Evolutionary conservation across 139 green algal genomes (phyloP), one percentile per base, ranked within the genome.

Genomic region (Desmodesmus armatus): DNA sequence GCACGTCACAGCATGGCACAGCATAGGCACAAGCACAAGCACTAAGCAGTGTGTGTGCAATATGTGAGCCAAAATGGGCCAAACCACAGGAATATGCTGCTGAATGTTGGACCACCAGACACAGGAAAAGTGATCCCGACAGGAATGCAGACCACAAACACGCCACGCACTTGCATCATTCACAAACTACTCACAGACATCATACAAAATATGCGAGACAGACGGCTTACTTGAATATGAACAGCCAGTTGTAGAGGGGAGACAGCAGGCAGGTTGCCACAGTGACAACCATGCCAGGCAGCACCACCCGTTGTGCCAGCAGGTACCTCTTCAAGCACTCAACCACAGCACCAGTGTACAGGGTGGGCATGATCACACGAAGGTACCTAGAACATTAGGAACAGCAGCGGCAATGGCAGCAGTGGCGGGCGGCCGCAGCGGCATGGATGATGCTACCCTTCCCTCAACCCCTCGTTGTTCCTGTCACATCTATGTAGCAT

Each of bases 231-330:
- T 63, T 87, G 83, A 88, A 88, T 27, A 92, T 87, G 43, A 92
- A 65, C 5, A 89, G 29, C 71, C 74, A 92, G 74, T 92, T 92
- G 80, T 89, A 92, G 9, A 87, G 31, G 0, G 89, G 89, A 47
- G 67, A 87, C 43, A 92, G 63, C 6, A 73, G 60, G 3, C 70
- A 58, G 29, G 69, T 65, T 23, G 75, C 7, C 3, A 81, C 51
- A 9, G 53, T 74, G 31, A 49, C 35, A 5, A 90, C 72, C 6
- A 88, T 93, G 41, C 89, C 69, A 0, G 93, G 88, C 9, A 85
- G n/a, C 7, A 96, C 91, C 19, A 92, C 82, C 25, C 85, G 84
- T 90, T 96, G 93, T 5, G 87, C 82, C 51, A 89, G 55, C 23
- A 89, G 47, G 47, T 86, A 89, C 19, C 78, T 51, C 60, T 80